Conservation (phyloP, 2,329 filamentous ascomycete species). For the Fusarium pseudonygamai region DNA sequence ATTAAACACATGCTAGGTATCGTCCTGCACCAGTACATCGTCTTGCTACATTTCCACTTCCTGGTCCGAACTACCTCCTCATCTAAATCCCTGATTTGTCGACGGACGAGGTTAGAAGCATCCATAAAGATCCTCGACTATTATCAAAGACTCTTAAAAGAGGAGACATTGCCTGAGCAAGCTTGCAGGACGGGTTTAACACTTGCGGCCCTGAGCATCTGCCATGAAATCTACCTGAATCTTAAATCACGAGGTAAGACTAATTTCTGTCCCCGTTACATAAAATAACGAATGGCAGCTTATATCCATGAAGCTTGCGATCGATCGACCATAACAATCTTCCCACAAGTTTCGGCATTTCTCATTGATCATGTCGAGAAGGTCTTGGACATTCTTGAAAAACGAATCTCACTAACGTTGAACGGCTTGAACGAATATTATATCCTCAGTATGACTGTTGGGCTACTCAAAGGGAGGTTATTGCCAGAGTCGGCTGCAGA, state of each 20-base stretch:
- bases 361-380: neutral
- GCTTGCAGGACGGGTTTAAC: neutral
- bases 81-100: neutral
- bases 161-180: neutral
- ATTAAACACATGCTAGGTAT: neutral
- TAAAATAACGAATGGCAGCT: neutral
- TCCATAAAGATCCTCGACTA: neutral
- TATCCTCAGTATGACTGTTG: neutral
- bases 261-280: too few relatives aligned
- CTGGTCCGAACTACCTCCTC: rapidly evolving
- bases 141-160: rapidly evolving
- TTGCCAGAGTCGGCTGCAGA: neutral
- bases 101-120: neutral
- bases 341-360: neutral
- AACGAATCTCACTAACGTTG: neutral
- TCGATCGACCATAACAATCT: neutral
- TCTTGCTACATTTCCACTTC: neutral
- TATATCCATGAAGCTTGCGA: neutral
- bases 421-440: neutral
- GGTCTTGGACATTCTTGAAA: neutral
- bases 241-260: neutral
- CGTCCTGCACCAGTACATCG: neutral
- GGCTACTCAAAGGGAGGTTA: neutral
- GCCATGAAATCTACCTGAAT: neutral
- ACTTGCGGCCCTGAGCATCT: neutral